phyloP scores from a whole-genome alignment of 2,329 filamentous ascomycete genomes.

The Fusarium subtropicale region DNA sequence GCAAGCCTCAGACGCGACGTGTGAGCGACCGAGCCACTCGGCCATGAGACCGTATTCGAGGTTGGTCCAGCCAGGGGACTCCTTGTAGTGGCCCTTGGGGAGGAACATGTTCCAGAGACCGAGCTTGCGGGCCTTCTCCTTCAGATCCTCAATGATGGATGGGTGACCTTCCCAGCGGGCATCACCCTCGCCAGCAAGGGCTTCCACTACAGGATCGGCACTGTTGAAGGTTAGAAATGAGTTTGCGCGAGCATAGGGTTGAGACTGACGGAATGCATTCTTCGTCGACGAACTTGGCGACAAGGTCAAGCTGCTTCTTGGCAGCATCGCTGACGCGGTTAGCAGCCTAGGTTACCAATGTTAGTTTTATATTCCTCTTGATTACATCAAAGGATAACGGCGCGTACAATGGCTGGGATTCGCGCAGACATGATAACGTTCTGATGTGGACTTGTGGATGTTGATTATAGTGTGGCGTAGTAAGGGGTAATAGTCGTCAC shows the following conservation, averaged over 20 bases:
- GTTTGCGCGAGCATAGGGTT: not conserved
- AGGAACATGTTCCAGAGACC: constrained; percentile 99
- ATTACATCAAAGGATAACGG: not conserved
- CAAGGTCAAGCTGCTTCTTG: constrained; percentile 84
- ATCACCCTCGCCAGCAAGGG: constrained; percentile 81
- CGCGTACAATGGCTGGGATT: constrained; percentile 52
- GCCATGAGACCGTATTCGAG: constrained; percentile 98
- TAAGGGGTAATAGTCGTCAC: constrained; percentile 14
- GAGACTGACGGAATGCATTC: constrained; percentile 81
- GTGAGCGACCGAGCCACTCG: constrained; percentile 90
- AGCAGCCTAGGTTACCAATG: constrained; percentile 52
- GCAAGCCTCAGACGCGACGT: constrained; percentile 83
- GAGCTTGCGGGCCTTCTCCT: constrained; percentile 81
- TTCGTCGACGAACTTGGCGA: constrained; percentile 97
- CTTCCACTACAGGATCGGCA: constrained; percentile 82
- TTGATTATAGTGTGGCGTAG: constrained; percentile 1
- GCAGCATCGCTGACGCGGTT: constrained; percentile 83
- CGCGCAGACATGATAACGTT: constrained; percentile 47
- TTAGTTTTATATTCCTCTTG: constrained; percentile 16
- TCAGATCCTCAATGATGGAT: constrained; percentile 86
- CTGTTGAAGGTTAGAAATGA: constrained; percentile 52
- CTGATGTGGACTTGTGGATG: constrained; percentile 10
- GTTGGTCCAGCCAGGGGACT: constrained; percentile 94
- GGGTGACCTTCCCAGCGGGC: constrained; percentile 85
- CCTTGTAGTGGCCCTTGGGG: constrained; percentile 92